Base-by-base conservation (phyloP, 2,329 filamentous ascomycete species). In the Aspergillus tanneri region DNA sequence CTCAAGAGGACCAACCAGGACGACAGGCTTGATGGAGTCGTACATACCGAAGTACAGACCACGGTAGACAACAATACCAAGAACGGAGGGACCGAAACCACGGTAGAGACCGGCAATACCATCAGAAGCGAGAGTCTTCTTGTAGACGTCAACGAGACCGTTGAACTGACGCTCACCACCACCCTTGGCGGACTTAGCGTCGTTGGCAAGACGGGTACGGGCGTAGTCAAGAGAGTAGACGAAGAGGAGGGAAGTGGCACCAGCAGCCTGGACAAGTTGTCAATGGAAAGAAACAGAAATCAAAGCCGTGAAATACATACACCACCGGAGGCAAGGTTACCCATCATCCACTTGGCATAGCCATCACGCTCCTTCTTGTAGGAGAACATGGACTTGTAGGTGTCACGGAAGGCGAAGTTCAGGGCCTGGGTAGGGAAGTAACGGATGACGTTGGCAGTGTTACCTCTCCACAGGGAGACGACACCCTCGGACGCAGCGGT, bases 1-100 rank as follows among this genome's bases (percentile, higher is more conserved):
- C 81, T 90, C 85, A 69, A 99, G 90, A 76, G 74, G 58, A 75
- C 93, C 93, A 75, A 87, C 84, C 63, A 99, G 90, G 79, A 97
- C 77, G 72, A 97, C 89, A 68, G 93, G 93, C 90, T 99, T 99
- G 85, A 99, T 86, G 68, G 93, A 99, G 83, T 99, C 93, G 90
- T 99, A 99, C 88, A 99, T 88, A 76, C 93, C 93, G 88, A 99
- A 99, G 91, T 99, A 99, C 70, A 99, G 90, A 96, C 93, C 93
- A 90, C 93, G 93, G 90, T 99, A 99, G 81, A 99, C 93, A 71
- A 99, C 79, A 78, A 99, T 99, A 87, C 93, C 93, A 78, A 88
- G 84, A 72, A 99, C 93, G 72, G 93, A 99, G 77, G 95, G 93
- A 84, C 91, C 90, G 88, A 99, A 99, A 84, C 93, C 93, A 95